These are phyloP conservation scores for Claviceps sp. DNA, from an alignment of 2,329 filamentous ascomycete genomes.

Conservation along the genomic window DNA sequence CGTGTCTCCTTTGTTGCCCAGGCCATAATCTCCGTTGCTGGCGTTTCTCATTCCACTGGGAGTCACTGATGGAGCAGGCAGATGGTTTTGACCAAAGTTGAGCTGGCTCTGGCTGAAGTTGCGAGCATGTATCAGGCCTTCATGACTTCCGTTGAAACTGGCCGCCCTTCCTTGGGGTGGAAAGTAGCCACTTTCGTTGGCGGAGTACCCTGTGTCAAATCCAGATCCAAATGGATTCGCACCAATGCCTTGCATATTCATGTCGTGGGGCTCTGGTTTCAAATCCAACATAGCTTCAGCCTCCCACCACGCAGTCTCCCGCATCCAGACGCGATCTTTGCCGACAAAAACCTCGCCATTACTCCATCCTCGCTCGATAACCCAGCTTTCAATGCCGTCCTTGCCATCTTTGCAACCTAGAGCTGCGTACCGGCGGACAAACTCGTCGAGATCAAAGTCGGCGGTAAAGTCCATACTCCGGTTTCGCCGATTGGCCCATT, in stretches of 20 bases:
- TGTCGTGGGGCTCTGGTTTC: conserved; percentile 45
- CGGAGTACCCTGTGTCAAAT: conserved; percentile 62
- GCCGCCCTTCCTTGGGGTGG: conserved; percentile 45
- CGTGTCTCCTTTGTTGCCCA: conserved; percentile 75
- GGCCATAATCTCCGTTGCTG: conserved; percentile 68
- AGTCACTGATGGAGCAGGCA: conserved; percentile 44
- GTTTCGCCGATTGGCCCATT: conserved; percentile 92
- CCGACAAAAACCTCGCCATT: conserved; percentile 93
- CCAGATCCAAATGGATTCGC: conserved; percentile 30
- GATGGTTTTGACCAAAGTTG: conserved; percentile 28
- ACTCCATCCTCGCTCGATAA: conserved; percentile 91
- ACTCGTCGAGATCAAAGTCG: conserved; percentile 91
- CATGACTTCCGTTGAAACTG: conserved; percentile 53
- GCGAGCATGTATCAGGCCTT: conserved; percentile 54
- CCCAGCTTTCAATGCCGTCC: conserved; percentile 89
- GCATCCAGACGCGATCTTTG: conserved; percentile 87
- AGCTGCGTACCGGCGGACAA: conserved; percentile 65
- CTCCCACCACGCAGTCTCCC: conserved; percentile 93
- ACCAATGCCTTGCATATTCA: conserved; percentile 21
- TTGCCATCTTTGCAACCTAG: conserved; percentile 82
- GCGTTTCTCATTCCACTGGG: conserved; percentile 45
- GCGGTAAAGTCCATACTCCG: conserved; percentile 89
- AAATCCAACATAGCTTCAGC: conserved; percentile 91
- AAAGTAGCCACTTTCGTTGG: conserved; percentile 57
- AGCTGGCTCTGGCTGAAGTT: conserved; percentile 43